Percentiles rank a stretch among this genome's conserved stretches.
Conservation (phyloP, 2,329 filamentous ascomycete genomes). For the Colletotrichum acutatum region DNA sequence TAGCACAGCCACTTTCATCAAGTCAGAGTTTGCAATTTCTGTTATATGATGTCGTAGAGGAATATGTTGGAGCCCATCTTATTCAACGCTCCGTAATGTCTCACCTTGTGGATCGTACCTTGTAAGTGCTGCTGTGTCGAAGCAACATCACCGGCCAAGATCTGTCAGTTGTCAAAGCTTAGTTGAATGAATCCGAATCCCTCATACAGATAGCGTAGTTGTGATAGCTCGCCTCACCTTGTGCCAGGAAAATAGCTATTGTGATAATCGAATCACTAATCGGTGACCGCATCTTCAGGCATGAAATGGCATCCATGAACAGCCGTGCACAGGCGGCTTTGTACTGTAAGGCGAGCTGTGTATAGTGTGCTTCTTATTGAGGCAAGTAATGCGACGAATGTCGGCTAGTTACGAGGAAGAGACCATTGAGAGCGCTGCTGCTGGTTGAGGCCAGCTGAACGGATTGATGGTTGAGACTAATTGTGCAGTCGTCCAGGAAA, state of each 20-base stretch:
- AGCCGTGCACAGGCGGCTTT: neutral
- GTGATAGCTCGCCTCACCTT: neutral
- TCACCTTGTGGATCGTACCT: neutral
- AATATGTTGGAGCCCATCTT: neutral
- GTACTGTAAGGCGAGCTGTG: neutral
- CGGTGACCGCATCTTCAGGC: neutral
- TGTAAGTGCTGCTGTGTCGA: neutral
- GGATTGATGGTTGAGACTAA: neutral
- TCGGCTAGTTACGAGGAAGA: neutral
- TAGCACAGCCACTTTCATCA: neutral
- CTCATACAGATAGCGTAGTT: neutral
- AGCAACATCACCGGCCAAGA: neutral
- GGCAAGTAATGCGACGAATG: neutral
- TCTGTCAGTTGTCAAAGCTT: neutral
- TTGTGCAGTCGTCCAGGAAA: neutral
- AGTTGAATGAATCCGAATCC: neutral
- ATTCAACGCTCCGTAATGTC: neutral
- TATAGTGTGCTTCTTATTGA: neutral
- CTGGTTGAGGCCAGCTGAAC: neutral
- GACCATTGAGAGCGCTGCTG: neutral
- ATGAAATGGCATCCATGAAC: neutral
- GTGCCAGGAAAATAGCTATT: neutral
- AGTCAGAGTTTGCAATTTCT: neutral
- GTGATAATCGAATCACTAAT: neutral
- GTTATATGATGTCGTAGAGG: neutral